These are phyloP conservation scores for Phytophthora foliorum DNA, from an alignment of 352 stramenopile genomes.

Conservation along the genomic window DNA sequence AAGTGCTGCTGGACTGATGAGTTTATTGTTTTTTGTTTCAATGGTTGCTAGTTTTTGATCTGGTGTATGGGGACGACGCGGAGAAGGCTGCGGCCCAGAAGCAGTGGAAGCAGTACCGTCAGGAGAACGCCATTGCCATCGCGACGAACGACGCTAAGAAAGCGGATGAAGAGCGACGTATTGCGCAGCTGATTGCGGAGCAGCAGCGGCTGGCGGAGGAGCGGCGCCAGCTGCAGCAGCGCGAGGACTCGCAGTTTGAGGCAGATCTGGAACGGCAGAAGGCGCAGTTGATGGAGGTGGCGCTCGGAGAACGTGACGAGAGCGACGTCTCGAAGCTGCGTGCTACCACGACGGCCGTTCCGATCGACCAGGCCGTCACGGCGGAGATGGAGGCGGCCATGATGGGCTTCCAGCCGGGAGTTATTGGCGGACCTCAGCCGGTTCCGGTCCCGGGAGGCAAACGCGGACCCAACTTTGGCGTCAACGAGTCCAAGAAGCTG, in stretches of 20 bases:
- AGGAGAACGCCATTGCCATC: slow-evolving; percentile 85
- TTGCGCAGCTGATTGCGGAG: slow-evolving; percentile 85
- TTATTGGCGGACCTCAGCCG: slow-evolving; percentile 77
- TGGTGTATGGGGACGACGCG: slow-evolving; percentile 81
- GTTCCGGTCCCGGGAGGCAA: slow-evolving; percentile 85
- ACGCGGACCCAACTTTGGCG: slow-evolving; percentile 76
- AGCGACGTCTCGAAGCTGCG: slow-evolving; percentile 79
- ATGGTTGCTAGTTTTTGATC: slow-evolving; percentile 75
- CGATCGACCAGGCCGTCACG: slow-evolving; percentile 88
- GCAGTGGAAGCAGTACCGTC: slow-evolving; percentile 89
- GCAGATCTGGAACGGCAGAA: slow-evolving; percentile 84
- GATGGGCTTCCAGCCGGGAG: slow-evolving; percentile 88
- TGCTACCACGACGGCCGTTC: slow-evolving; percentile 81
- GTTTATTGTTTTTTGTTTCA: slow-evolving; percentile 13
- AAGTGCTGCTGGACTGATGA: slow-evolving; percentile 2
- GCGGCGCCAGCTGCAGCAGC: slow-evolving; percentile 77
- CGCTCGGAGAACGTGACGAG: slow-evolving; percentile 84
- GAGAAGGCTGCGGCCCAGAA: slow-evolving; percentile 79
- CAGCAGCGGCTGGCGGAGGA: slow-evolving; percentile 85
- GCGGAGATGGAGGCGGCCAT: slow-evolving; percentile 91
- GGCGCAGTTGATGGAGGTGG: slow-evolving; percentile 88
- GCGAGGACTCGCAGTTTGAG: slow-evolving; percentile 85
- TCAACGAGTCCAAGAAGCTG: slow-evolving; percentile 85
- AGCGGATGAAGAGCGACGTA: slow-evolving; percentile 88
- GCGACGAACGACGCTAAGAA: slow-evolving; percentile 89